A percentile compares a stretch with the other conserved stretches of the same genome.
phyloP scores from a whole-genome alignment of 345 rosid species.

The Noccaea bulbosa region DNA sequence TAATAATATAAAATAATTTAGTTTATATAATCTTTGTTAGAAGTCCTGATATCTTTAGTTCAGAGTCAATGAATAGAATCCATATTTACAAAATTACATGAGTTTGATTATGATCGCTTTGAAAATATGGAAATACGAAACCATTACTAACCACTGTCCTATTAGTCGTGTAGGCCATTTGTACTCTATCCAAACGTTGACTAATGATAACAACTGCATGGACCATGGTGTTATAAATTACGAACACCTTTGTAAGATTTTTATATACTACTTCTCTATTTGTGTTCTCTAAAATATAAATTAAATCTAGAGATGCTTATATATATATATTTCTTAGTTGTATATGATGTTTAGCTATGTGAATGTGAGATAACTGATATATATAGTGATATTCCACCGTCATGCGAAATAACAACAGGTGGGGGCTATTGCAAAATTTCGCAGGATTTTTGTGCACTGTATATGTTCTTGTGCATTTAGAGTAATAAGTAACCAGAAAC shows the following conservation, averaged over 20 bases:
- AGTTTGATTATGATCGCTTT: constrained; percentile 21
- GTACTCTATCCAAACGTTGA: constrained; percentile 33
- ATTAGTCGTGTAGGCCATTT: constrained; percentile 27
- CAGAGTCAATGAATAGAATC: background rate
- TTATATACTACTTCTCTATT: background rate
- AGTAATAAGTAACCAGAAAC: constrained; percentile 7
- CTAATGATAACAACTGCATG: constrained; percentile 26
- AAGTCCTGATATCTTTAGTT: background rate
- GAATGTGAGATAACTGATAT: background rate
- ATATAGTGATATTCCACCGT: background rate
- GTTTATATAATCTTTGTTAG: too few relatives aligned
- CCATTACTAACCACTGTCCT: constrained; percentile 34
- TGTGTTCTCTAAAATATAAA: background rate
- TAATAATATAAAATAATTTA: too few relatives aligned
- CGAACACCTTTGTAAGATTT: background rate
- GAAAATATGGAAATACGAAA: background rate
- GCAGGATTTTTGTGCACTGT: background rate
- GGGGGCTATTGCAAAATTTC: background rate
- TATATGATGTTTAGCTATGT: background rate
- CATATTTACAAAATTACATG: background rate
- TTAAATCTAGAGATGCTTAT: background rate
- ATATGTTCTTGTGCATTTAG: background rate
- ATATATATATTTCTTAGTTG: constrained; percentile 2
- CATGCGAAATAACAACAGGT: background rate
- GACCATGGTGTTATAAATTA: background rate